These are phyloP conservation scores for Amphibolis antarctica DNA, from an alignment of 106 monocot genomes.

Conservation along the genomic window DNA sequence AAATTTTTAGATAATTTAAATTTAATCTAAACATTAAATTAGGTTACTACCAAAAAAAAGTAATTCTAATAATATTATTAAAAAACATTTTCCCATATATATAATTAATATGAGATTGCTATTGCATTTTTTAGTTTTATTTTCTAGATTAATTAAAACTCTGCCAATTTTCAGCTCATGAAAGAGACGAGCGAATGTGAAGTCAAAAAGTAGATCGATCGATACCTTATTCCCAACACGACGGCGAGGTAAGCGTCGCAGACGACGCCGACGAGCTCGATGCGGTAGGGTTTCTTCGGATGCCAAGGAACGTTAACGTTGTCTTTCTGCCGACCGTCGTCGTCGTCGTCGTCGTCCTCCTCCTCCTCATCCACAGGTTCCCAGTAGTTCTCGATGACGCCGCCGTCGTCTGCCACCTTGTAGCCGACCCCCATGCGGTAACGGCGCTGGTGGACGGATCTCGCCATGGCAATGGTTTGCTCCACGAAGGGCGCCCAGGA, in stretches of 20 bases:
- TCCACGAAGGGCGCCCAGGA: conserved; percentile 91
- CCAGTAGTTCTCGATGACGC: conserved; percentile 66
- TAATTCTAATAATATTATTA: no score
- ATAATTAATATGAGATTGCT: no score
- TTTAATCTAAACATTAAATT: no score
- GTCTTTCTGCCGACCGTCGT: not conserved
- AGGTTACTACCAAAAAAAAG: no score
- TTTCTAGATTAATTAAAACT: no score
- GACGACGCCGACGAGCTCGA: conserved; percentile 84
- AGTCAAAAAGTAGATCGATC: no score
- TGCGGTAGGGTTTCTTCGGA: conserved; percentile 73
- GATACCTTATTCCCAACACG: conserved; percentile 82
- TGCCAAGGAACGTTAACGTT: not conserved
- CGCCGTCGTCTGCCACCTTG: conserved; percentile 41
- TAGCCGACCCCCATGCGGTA: conserved; percentile 90
- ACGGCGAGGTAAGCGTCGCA: conserved; percentile 92
- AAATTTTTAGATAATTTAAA: no score
- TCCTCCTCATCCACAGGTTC: conserved; percentile 35
- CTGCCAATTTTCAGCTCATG: no score
- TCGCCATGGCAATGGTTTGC: conserved; percentile 81
- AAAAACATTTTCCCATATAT: no score
- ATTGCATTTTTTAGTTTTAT: no score
- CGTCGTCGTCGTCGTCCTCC: conserved; percentile 10
- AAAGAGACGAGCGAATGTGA: no score
- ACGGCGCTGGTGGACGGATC: conserved; percentile 51